Evolutionary conservation across 345 rosid species (phyloP), one percentile per base, ranked within the genome.

Genomic region (Salix caprea): DNA sequence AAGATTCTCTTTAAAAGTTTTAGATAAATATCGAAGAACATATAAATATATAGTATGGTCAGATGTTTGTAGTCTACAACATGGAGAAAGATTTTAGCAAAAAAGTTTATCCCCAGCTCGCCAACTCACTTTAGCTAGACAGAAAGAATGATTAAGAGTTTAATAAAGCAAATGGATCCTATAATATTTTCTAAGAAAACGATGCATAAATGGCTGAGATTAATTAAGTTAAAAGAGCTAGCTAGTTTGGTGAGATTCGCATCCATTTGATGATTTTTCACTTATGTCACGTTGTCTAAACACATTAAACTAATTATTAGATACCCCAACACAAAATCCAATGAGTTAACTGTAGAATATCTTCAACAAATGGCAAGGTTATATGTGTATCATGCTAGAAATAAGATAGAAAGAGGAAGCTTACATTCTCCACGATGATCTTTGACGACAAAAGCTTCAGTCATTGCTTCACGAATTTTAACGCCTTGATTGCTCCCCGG

Each of bases 341-440:
- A 58, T 9, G 28, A 58, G 2, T 2, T n/a, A 34, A 56, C 5
- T 19, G 14, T n/a, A 2, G 23, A 30, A 19, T 58, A 0, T 44
- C 1, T 46, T 46, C 16, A 13, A 19, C 3, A 34, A 18, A 36
- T 67, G 70, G 4, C 46, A 4, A 69, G 56, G 56, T 3, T n/a
- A 42, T 15, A 52, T 52, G 23, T 18, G 2, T 19, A 2, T 19
- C 52, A n/a, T 21, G 50, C n/a, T 65, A 30, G 13, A 32, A 61
- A n/a, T 16, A 3, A 28, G 64, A 73, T 26, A 28, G 71, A 6
- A n/a, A 30, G 50, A 77, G n/a, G 61, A 70, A 75, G 86, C 99
- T 90, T 85, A 95, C 99, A 80, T 89, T 93, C 99, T 52, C 99
- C 97, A 15, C 99, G 97, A 82, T 95, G 99, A 84, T 93, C 99